These are phyloP conservation scores for Xylaria castorea DNA, from an alignment of 495 filamentous ascomycete species.

Conservation along the genomic window DNA sequence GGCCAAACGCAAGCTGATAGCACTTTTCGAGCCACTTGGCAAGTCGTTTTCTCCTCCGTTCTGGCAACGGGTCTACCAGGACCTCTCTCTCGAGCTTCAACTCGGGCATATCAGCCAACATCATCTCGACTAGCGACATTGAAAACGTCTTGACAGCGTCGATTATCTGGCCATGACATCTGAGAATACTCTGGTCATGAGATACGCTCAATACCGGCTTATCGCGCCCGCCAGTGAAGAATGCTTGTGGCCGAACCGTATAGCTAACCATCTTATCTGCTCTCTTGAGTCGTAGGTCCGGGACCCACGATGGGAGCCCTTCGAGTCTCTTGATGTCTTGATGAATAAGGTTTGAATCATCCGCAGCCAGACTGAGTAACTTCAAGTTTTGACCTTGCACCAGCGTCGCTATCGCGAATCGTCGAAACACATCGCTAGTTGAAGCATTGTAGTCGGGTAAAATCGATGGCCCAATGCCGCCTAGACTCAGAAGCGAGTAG, in stretches of 20 bases:
- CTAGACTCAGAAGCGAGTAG: constrained; percentile 33
- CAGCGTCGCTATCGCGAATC: constrained; percentile 27
- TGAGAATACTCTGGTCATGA: constrained; percentile 25
- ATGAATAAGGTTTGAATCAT: not conserved
- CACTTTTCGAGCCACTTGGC: constrained; percentile 3
- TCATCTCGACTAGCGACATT: constrained; percentile 10
- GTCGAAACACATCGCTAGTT: constrained; percentile 17
- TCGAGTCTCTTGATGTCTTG: not conserved
- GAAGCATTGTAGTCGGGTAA: constrained; percentile 27
- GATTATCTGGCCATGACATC: constrained; percentile 32
- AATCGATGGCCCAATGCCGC: not conserved
- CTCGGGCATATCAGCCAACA: constrained; percentile 14
- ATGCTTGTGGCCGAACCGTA: constrained; percentile 36
- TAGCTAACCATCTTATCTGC: constrained; percentile 32
- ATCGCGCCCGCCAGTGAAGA: constrained; percentile 30
- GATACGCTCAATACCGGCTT: constrained; percentile 31
- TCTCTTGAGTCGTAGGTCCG: constrained; percentile 31
- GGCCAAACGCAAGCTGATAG: constrained; percentile 12
- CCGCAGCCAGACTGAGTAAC: constrained; percentile 29
- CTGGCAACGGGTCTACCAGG: not conserved
- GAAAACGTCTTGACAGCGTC: constrained; percentile 27
- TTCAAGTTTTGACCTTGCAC: constrained; percentile 26
- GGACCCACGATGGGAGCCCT: constrained; percentile 40
- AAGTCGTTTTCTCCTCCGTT: constrained; percentile 7
- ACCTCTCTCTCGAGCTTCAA: not conserved